phyloP scores from a whole-genome alignment of 176 grass and related monocot species.

The Hyparrhenia diplandra region DNA sequence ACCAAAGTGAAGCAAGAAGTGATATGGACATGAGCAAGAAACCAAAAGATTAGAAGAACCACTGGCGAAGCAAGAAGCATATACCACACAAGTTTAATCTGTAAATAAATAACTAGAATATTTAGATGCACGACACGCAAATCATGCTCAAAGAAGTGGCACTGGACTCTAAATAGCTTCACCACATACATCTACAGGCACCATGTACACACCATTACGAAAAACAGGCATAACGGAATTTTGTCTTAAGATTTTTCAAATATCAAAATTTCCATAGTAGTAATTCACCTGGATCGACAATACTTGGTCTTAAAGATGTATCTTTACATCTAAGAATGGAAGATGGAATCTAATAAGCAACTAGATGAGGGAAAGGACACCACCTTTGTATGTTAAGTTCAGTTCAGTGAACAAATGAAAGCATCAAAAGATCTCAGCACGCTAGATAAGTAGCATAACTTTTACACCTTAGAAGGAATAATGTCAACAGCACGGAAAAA shows the following conservation, averaged over 20 bases:
- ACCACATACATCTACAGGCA: neutral
- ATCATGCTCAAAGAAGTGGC: neutral
- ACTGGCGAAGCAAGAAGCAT: neutral
- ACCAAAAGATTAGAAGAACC: neutral
- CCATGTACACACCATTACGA: neutral
- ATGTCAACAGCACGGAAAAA: neutral
- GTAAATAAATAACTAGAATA: neutral
- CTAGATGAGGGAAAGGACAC: neutral
- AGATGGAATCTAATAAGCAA: neutral
- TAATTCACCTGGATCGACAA: neutral
- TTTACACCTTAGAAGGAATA: constrained; percentile 15
- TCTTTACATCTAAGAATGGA: neutral
- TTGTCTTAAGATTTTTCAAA: neutral
- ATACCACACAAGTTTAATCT: neutral
- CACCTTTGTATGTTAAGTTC: neutral
- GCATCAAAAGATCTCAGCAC: constrained; percentile 10
- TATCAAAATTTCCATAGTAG: neutral
- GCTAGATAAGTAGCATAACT: neutral
- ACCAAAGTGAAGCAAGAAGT: neutral
- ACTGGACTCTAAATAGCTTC: no score
- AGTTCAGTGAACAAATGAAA: neutral
- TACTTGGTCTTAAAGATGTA: neutral
- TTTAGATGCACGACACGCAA: neutral
- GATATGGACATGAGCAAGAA: neutral
- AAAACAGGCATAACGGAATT: constrained; percentile 3